Base-by-base conservation (phyloP, 2,329 filamentous ascomycete genomes). In the Aspergillus sp. region DNA sequence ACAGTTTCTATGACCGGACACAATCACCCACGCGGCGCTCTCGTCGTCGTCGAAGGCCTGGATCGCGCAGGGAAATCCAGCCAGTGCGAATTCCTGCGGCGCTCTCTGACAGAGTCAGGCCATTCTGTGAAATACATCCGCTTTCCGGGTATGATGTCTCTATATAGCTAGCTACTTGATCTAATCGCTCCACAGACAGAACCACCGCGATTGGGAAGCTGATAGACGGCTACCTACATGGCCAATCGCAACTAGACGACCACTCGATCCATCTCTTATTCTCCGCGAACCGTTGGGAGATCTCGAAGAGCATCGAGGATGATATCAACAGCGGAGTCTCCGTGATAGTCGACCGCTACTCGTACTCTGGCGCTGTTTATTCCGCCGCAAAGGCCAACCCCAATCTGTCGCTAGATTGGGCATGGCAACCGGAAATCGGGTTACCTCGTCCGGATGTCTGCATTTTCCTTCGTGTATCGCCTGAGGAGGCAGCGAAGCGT, bases 341-440 rank as follows among this genome's bases (percentile, higher is more conserved):
- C 0, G 71, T 98, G 19, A 68, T 98, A 24, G 79, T 89, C 45
- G 91, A 98, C 60, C 79, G 91, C 29, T 98, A 96, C 65, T 93
- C 93, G 57, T 89, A 94, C 66, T 91, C 83, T 13, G 91, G 91
- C 33, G 83, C 88, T 36, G 86, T 95, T 30, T 98, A 96, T 65
- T 86, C 80, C 15, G 85, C 86, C 0, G 89, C 91, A 3, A 96
- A 96, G 55, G 69, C 75, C 27, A 85, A 84, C 45, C 74, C 79
- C 0, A 58, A 67, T 2, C 70, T 95, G 8, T 66, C 72, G 0
- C 67, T 95, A 0, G 61, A 72, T 0, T 98, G 91, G 88, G 86
- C 86, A 5, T 78, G 84, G 45, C 72, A 78, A 11, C 85, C 88
- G 1, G 91, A 96, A 49, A 72, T 84, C 10, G 89, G 89, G 0